Conservation (phyloP, 768 basidiomycete species). For the Russula dissimulans region DNA sequence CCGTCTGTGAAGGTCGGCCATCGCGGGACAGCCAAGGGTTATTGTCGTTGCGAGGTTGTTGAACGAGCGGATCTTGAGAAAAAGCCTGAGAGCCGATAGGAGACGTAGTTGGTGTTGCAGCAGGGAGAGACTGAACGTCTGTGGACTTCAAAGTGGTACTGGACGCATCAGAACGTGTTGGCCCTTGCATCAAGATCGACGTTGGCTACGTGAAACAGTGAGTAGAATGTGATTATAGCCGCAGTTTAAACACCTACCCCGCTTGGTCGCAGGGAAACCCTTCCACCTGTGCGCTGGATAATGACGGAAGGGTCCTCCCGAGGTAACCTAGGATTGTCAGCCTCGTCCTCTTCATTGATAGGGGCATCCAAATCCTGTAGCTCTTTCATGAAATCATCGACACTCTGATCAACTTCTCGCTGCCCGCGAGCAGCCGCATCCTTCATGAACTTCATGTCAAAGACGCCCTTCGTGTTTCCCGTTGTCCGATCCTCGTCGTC, state of each 20-base stretch:
- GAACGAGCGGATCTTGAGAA: constrained; percentile 20
- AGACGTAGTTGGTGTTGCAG: background rate
- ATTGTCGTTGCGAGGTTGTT: constrained; percentile 17
- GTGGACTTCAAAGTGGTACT: constrained; percentile 60
- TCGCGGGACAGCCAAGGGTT: constrained; percentile 77
- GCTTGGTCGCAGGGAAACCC: constrained; percentile 54
- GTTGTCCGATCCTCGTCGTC: constrained; percentile 12
- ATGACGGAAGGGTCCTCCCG: constrained; percentile 31
- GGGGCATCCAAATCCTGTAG: constrained; percentile 38
- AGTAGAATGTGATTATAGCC: background rate
- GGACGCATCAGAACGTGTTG: constrained; percentile 43
- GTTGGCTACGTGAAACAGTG: constrained; percentile 2
- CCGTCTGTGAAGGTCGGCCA: constrained; percentile 24
- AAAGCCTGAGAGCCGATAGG: constrained; percentile 14
- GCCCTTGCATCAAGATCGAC: constrained; percentile 7
- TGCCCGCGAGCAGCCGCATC: constrained; percentile 70
- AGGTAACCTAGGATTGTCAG: constrained; percentile 25
- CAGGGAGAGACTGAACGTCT: constrained; percentile 35
- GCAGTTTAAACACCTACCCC: constrained; percentile 2
- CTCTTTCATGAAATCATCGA: constrained; percentile 66
- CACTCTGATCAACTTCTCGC: constrained; percentile 46
- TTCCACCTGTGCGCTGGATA: constrained; percentile 55
- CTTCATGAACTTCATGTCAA: constrained; percentile 99
- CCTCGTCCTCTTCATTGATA: constrained; percentile 22
- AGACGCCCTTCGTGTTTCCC: constrained; percentile 55